phyloP scores from a whole-genome alignment of 352 stramenopile species.

The Sclerospora graminicola region DNA sequence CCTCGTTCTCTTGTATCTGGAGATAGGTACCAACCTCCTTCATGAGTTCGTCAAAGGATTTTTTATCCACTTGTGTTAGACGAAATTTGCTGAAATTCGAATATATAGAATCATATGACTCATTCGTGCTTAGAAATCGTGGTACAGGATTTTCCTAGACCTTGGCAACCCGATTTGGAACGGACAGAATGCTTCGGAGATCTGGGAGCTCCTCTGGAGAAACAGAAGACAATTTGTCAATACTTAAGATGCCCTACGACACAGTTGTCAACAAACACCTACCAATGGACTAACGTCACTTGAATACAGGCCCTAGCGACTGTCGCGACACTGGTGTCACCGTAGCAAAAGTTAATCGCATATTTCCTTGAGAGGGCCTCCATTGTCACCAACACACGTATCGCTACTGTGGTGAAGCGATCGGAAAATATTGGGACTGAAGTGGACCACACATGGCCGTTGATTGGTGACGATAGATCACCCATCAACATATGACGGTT shows the following conservation, averaged over 20 bases:
- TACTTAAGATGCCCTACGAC: background rate
- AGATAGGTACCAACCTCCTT: constrained; percentile 33
- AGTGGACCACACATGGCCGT: no score
- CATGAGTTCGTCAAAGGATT: constrained; percentile 37
- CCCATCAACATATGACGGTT: no score
- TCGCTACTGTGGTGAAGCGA: no score
- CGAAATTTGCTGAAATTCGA: constrained; percentile 12
- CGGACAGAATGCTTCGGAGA: constrained; percentile 40
- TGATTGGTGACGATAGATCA: no score
- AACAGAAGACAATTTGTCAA: constrained; percentile 1
- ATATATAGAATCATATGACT: constrained; percentile 12
- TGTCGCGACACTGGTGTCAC: constrained; percentile 14
- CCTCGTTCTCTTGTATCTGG: constrained; percentile 29
- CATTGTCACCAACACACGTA: no score
- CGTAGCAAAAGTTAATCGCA: background rate
- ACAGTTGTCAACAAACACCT: background rate
- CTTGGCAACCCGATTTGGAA: constrained; percentile 42
- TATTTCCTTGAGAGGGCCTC: no score
- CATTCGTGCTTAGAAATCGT: constrained; percentile 11
- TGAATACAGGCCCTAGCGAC: constrained; percentile 23
- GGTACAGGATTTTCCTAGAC: constrained; percentile 16
- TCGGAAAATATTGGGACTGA: no score
- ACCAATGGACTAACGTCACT: constrained; percentile 25
- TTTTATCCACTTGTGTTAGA: constrained; percentile 26
- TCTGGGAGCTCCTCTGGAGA: constrained; percentile 34